phyloP scores from a whole-genome alignment of 1,284 basidiomycete species.

The Singerocomus rubriflavus region DNA sequence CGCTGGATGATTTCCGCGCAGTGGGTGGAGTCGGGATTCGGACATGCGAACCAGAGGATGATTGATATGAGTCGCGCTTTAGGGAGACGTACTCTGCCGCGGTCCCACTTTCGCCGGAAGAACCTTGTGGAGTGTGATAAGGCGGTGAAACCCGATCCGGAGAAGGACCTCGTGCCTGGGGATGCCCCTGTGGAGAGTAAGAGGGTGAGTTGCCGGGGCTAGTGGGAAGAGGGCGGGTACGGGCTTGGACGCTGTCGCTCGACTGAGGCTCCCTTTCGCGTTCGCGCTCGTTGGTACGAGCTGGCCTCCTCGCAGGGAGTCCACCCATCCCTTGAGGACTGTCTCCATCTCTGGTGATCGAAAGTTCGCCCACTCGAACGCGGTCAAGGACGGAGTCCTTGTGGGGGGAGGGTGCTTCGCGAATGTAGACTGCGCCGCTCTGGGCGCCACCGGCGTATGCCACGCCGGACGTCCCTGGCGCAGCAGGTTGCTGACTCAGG shows the following conservation, averaged over 20 bases:
- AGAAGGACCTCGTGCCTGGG: constrained; percentile 33
- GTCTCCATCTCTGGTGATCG: constrained; percentile 53
- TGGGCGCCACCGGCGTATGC: constrained; percentile 51
- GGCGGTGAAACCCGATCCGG: constrained; percentile 56
- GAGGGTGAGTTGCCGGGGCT: constrained; percentile 45
- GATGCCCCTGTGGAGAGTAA: constrained; percentile 41
- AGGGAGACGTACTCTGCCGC: constrained; percentile 44
- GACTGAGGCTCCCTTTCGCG: constrained; percentile 42
- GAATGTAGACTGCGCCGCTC: constrained; percentile 33
- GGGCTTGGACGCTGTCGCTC: constrained; percentile 51
- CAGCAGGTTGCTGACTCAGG: constrained; percentile 33
- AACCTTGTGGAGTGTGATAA: constrained; percentile 49
- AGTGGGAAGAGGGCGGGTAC: constrained; percentile 42
- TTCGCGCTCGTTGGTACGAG: constrained; percentile 31
- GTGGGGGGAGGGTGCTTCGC: constrained; percentile 37
- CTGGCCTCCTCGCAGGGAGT: constrained; percentile 22
- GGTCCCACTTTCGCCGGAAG: constrained; percentile 51
- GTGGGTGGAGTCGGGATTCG: constrained; percentile 33
- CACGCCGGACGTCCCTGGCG: constrained; percentile 45
- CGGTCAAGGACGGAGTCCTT: constrained; percentile 58
- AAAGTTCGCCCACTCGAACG: constrained; percentile 48
- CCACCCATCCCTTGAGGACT: constrained; percentile 23
- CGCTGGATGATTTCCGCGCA: constrained; percentile 36
- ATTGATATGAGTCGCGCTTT: constrained; percentile 46
- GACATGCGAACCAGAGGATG: constrained; percentile 19